A percentile compares a stretch with the other conserved stretches of the same genome.
These are phyloP conservation scores for Rhizodiscina lignyota DNA, from an alignment of 495 filamentous ascomycete genomes.

Conservation along the genomic window DNA sequence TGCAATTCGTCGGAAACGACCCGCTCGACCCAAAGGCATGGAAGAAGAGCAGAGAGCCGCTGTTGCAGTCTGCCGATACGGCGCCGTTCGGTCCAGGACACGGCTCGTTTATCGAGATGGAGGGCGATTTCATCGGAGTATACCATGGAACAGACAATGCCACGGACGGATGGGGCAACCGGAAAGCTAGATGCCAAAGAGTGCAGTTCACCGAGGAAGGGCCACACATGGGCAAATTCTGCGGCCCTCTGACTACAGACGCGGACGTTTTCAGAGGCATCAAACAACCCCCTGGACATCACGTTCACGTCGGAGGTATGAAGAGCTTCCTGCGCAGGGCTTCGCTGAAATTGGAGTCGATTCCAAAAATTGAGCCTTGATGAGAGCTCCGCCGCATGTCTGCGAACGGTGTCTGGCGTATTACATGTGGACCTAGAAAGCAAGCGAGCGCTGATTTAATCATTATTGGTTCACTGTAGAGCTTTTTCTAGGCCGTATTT, in stretches of 20 bases:
- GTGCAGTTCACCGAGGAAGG: constrained; percentile 8
- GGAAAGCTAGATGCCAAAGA: constrained; percentile 18
- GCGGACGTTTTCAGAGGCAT: constrained; percentile 3
- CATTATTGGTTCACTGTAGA: too few relatives aligned
- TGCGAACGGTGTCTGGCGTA: too few relatives aligned
- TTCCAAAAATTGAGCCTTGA: too few relatives aligned
- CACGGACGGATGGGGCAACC: constrained; percentile 16
- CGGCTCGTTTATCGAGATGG: constrained; percentile 13
- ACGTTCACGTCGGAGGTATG: too few relatives aligned
- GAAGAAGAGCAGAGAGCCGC: constrained; percentile 13
- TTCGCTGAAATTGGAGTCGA: too few relatives aligned
- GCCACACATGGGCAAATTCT: constrained; percentile 12
- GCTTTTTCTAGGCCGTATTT: too few relatives aligned
- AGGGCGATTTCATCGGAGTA: constrained; percentile 12
- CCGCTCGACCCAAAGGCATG: constrained; percentile 12
- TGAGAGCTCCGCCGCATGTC: too few relatives aligned
- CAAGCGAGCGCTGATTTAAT: too few relatives aligned
- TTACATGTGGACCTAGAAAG: too few relatives aligned
- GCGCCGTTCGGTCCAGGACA: constrained; percentile 20
- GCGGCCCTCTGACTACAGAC: constrained; percentile 4
- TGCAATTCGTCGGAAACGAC: constrained; percentile 15
- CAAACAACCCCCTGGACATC: too few relatives aligned
- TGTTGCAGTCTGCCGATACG: constrained; percentile 9
- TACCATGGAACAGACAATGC: constrained; percentile 20
- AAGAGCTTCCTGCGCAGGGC: too few relatives aligned